These are phyloP conservation scores for Suillus subaureus DNA, from an alignment of 768 basidiomycete species.

Conservation along the genomic window DNA sequence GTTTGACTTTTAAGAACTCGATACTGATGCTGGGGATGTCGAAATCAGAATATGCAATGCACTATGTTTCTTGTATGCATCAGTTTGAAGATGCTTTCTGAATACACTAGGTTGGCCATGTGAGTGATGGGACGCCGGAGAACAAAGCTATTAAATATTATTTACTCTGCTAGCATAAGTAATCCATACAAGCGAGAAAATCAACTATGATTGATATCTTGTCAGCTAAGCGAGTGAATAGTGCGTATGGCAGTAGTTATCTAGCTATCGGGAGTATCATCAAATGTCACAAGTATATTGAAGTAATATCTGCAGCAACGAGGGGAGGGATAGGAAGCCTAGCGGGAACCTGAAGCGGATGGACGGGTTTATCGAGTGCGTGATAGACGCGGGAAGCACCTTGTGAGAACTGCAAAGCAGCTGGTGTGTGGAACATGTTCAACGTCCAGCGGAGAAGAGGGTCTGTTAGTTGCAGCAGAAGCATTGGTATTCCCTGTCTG, in stretches of 20 bases:
- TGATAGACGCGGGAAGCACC: neutral
- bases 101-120: neutral
- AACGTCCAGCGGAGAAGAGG: neutral
- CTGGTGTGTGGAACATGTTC: neutral
- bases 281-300: no score
- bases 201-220: no score
- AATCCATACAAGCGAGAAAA: neutral
- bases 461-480: neutral
- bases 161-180: no score
- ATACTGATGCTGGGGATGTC: neutral
- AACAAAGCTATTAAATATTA: no score
- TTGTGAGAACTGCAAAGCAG: neutral
- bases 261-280: no score
- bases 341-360: neutral
- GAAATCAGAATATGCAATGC: neutral
- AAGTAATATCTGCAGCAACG: neutral
- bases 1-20: conserved; percentile 1
- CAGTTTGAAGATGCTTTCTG: neutral
- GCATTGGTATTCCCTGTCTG: neutral
- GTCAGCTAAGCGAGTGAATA: no score
- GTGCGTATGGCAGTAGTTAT: no score
- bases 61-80: neutral
- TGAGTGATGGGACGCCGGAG: neutral
- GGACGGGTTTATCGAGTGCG: neutral
- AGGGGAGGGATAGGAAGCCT: neutral